A percentile compares a stretch with the other conserved stretches of the same genome.
phyloP scores from a whole-genome alignment of 2,329 filamentous ascomycete species.

The Scopulariopsis brevicaulis region DNA sequence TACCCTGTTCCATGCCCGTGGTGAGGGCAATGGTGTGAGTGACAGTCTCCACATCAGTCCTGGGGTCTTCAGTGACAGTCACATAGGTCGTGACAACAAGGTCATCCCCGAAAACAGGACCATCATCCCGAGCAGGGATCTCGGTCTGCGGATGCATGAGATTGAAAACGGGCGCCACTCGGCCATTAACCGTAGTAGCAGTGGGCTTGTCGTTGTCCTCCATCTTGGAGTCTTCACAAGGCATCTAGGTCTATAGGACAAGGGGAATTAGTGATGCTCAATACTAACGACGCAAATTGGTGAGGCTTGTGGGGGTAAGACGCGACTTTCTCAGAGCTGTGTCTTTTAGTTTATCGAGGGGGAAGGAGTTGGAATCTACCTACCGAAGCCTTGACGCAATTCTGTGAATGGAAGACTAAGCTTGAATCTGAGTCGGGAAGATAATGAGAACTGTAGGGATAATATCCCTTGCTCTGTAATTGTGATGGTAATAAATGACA shows the following conservation, averaged over 20 bases:
- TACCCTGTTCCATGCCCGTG: not conserved
- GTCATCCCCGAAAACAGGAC: not conserved
- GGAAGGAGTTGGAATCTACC: not conserved
- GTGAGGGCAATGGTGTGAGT: not conserved
- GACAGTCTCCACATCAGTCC: not conserved
- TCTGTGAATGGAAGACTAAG: no score
- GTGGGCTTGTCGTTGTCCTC: not conserved
- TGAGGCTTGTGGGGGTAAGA: not conserved
- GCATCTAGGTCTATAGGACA: not conserved
- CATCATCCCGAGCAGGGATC: not conserved
- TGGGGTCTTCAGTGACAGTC: not conserved
- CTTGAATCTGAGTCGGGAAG: no score
- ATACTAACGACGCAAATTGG: not conserved
- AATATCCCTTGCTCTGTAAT: no score
- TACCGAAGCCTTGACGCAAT: no score
- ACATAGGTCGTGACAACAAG: not conserved
- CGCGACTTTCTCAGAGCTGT: not conserved
- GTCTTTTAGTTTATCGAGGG: not conserved
- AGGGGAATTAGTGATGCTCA: not conserved
- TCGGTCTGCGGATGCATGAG: not conserved
- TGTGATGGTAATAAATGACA: no score
- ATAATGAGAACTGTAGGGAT: no score
- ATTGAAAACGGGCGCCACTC: not conserved
- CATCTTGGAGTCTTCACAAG: not conserved
- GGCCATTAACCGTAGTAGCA: not conserved